These are phyloP conservation scores for Cymbopogon flexuosus DNA, from an alignment of 202 grass and related monocot genomes.

Conservation along the genomic window DNA sequence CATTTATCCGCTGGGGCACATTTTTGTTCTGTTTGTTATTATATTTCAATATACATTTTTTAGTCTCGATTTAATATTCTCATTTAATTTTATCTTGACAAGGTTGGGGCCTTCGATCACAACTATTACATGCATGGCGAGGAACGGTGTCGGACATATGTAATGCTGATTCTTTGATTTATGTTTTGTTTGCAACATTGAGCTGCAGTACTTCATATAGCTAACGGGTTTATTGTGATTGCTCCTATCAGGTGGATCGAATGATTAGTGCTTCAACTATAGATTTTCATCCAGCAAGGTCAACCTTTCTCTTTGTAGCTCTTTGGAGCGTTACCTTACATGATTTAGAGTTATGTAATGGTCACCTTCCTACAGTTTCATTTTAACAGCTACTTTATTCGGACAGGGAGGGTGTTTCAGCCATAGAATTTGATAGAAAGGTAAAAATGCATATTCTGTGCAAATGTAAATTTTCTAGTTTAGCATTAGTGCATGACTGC, in stretches of 20 bases:
- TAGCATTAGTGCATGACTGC: background rate
- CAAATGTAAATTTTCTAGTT: constrained; percentile 14
- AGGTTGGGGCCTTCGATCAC: constrained; percentile 46
- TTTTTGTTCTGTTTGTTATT: constrained; percentile 7
- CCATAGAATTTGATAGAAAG: constrained; percentile 87
- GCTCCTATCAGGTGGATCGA: constrained; percentile 38
- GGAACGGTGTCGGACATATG: constrained; percentile 46
- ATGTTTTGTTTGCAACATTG: constrained; percentile 7
- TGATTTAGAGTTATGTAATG: background rate
- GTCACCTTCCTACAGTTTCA: background rate
- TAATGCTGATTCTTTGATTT: constrained; percentile 32
- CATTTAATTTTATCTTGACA: constrained; percentile 16
- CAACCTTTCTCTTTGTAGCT: constrained; percentile 15
- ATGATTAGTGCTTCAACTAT: constrained; percentile 38
- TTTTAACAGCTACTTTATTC: constrained; percentile 24
- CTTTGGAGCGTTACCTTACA: background rate
- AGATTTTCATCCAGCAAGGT: constrained; percentile 36
- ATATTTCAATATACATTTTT: background rate
- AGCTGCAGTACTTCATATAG: constrained; percentile 10
- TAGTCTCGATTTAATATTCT: constrained; percentile 16
- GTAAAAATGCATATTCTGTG: constrained; percentile 31
- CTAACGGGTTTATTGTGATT: background rate
- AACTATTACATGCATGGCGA: constrained; percentile 39
- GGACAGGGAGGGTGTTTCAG: constrained; percentile 64
- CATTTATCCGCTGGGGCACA: background rate